Base-by-base conservation (phyloP, 169 alveolate genomes). In the Amoebophrya sp. region DNA sequence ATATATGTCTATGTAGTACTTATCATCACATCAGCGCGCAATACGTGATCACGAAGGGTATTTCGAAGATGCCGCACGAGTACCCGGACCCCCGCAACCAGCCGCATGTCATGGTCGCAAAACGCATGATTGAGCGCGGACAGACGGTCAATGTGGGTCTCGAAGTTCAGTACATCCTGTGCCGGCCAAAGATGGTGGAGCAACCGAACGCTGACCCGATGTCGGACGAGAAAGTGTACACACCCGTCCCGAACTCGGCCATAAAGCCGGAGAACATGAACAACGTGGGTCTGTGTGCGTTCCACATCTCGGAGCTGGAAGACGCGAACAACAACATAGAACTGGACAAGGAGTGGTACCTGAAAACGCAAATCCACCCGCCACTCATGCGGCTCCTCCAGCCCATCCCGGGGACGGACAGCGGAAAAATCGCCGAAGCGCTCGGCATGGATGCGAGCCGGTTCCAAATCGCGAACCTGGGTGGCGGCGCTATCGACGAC, bases 21-120 rank as follows among this genome's bases (percentile, higher is more conserved):
- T 23, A 94, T 96, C 83, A 40, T 53, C 91, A 90, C 40, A 25
- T 41, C 23, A 41, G 23, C 83, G 83, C 12, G 54, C 29, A 77
- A 40, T 41, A 0, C 40, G 40, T 88, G 90, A 91, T 77, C 89
- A 55, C 77, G 97, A 96, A 92, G 94, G 94, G 54, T 95, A 95
- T 90, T 94, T 94, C 38, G 95, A 66, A 66, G 83, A 66, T 66
- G 83, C 83, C 83, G 83, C 83, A 66, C 83, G 83, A 66, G 35
- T 66, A 66, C 32, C 83, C 83, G 35, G 83, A 66, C 35, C 83
- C 83, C 10, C 83, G 83, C 38, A 66, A 66, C 35, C 83, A 94
- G 77, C 98, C 99, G 40, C 99, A 97, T 94, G 99, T 97, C 25
- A 94, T 93, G 77, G 98, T 97, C 23, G 99, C 99, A n/a, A 95